These are phyloP conservation scores for Termitomyces sp. DNA, from an alignment of 768 basidiomycete genomes.

Conservation along the genomic window DNA sequence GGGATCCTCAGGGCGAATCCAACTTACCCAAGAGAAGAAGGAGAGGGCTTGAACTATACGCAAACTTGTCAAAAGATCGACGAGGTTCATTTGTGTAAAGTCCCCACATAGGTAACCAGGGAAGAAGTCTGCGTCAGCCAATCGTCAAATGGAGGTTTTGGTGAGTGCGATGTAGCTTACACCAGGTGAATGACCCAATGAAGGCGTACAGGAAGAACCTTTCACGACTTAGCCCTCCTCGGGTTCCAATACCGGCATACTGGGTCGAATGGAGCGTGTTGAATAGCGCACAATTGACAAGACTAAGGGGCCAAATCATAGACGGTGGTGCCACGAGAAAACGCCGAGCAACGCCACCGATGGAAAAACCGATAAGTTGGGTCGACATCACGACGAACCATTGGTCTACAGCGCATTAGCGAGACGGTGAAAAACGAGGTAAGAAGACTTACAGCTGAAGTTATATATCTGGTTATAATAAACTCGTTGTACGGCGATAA, in stretches of 20 bases:
- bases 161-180: slow-evolving; percentile 24
- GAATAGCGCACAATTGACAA: slow-evolving; percentile 67
- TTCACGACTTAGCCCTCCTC: slow-evolving; percentile 59
- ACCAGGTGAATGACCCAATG: slow-evolving; percentile 52
- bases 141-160: slow-evolving; percentile 19
- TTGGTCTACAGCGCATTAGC: slow-evolving; percentile 37
- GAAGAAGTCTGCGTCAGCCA: slow-evolving; percentile 25
- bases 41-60: slow-evolving; percentile 39
- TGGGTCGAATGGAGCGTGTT: slow-evolving; percentile 71
- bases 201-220: slow-evolving; percentile 65
- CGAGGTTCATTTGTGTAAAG: not conserved
- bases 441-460: slow-evolving; percentile 42
- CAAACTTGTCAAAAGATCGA: not conserved
- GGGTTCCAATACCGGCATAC: slow-evolving; percentile 58
- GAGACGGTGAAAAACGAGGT: not conserved
- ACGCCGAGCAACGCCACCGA: slow-evolving; percentile 65
- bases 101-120: slow-evolving; percentile 35
- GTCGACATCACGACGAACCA: slow-evolving; percentile 68
- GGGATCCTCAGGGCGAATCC: slow-evolving; percentile 43
- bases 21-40: slow-evolving; percentile 56
- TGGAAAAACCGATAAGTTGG: slow-evolving; percentile 70
- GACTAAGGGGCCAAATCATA: slow-evolving; percentile 65
- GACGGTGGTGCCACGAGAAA: slow-evolving; percentile 66
- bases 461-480: slow-evolving; percentile 58
- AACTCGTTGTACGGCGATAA: slow-evolving; percentile 61